These are phyloP conservation scores for Dimocarpus longan DNA, from an alignment of 345 rosid genomes.

Conservation along the genomic window DNA sequence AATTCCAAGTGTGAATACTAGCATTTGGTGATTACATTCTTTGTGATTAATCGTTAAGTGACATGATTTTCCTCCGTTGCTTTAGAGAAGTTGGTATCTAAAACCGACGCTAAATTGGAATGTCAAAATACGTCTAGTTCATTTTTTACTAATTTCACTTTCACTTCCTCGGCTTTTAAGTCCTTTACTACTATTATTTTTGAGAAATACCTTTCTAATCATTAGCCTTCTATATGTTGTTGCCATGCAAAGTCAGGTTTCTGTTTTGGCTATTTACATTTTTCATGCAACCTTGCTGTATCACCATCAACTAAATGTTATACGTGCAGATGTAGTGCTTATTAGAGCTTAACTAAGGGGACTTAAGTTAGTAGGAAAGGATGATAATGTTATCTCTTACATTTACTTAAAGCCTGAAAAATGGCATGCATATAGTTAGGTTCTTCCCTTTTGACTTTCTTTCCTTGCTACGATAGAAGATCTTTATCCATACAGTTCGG, in stretches of 20 bases:
- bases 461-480: neutral
- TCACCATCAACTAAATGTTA: neutral
- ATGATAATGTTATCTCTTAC: neutral
- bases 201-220: neutral
- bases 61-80: constrained; percentile 1
- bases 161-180: neutral
- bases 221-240: neutral
- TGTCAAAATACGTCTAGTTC: neutral
- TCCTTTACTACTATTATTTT: neutral
- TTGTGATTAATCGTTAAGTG: neutral
- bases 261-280: neutral
- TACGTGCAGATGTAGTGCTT: neutral
- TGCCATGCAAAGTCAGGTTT: neutral
- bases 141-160: neutral
- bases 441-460: neutral
- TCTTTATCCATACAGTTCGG: neutral
- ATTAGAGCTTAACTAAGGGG: neutral
- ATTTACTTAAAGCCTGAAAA: neutral
- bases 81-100: neutral
- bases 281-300: neutral
- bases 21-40: neutral
- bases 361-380: neutral
- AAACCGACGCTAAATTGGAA: neutral
- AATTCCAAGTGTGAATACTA: neutral
- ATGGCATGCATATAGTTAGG: neutral